Base-by-base conservation (phyloP, 768 basidiomycete species). In the Termitomyces eurrhizus region DNA sequence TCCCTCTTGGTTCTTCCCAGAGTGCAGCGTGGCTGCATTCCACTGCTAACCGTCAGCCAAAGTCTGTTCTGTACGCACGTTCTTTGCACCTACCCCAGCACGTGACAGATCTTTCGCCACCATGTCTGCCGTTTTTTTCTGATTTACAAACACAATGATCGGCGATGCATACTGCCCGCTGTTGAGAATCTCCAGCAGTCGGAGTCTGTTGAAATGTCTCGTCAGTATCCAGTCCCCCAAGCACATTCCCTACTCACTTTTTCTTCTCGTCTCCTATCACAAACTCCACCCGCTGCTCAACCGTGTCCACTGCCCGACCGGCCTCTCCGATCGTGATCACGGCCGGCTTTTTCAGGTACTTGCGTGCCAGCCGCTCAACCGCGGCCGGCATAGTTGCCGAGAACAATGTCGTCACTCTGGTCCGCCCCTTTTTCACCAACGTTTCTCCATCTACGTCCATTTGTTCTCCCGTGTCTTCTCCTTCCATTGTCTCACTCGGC, bases 61-160 rank as follows among this genome's bases (percentile, higher is more conserved):
- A 21, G 29, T 29, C 29, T 29, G 29, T 21, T 21, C 21, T 21
- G 21, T 21, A 21, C 29, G 29, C 2, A 29, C 29, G 29, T 29
- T 29, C 29, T 2, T 37, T 24, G 44, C 26, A 83, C 91, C 45
- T 72, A 95, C 91, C 24, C 92, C 90, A 44, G 88, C 93, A 56
- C 94, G 90, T 52, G 88, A 87, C 2, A 99, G 79, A 69, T 98
- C 95, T 72, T 95, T 95, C 42, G 93, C 90, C 37, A 99, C 93
- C 88, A 95, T 93, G 72, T 99, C 97, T 54, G 95, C 96, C 13
- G 94, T 96, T 82, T 98, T 97, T 82, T 99, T 99, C 75, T 98
- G 95, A 73, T 98, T 98, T 79, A 98, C 95, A 75, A 98, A 99
- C 21, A 95, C 92, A 64, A 99, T 99, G 66, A 99, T 98, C 5